Evolutionary conservation across 2,329 filamentous ascomycete genomes (phyloP).

Genomic region (Colletotrichum viniferum): DNA sequence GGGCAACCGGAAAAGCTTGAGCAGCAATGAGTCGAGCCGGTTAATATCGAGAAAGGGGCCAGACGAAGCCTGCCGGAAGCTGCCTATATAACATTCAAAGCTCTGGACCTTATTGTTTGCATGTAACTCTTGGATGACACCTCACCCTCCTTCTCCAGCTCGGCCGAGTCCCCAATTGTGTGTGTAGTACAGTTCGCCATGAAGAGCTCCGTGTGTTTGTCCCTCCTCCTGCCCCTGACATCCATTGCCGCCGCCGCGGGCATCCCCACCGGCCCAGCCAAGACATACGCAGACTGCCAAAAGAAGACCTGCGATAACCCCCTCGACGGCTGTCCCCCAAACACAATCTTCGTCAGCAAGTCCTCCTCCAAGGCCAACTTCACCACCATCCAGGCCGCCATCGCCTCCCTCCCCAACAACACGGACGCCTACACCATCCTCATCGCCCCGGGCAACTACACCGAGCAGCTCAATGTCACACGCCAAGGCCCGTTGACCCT

Average conservation of each 20-base stretch:
- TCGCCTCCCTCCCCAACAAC: conserved; percentile 43
- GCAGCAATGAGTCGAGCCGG: not conserved
- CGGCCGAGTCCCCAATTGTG: not conserved
- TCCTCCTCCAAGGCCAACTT: conserved; percentile 38
- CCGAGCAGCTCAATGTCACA: conserved; percentile 69
- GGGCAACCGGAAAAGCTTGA: not conserved
- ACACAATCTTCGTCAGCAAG: conserved; percentile 46
- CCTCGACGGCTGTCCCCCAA: conserved; percentile 39
- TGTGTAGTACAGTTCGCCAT: not conserved
- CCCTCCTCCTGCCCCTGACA: not conserved
- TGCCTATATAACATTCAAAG: not conserved
- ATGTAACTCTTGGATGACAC: not conserved
- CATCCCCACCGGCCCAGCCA: conserved; percentile 24
- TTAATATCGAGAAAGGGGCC: not conserved
- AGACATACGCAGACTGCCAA: conserved; percentile 35
- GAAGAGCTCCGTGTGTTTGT: conserved; percentile 5
- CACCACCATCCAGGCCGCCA: conserved; percentile 43
- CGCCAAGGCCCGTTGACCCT: conserved; percentile 64
- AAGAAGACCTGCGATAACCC: conserved; percentile 32
- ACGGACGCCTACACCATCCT: conserved; percentile 58
- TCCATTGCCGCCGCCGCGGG: not conserved
- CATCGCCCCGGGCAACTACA: conserved; percentile 64
- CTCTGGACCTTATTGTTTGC: not conserved
- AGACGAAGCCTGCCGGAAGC: not conserved
- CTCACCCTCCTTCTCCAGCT: not conserved